Evolutionary conservation across 805 yeast genomes (phyloP).

Genomic region (Candida palmyrensis): DNA sequence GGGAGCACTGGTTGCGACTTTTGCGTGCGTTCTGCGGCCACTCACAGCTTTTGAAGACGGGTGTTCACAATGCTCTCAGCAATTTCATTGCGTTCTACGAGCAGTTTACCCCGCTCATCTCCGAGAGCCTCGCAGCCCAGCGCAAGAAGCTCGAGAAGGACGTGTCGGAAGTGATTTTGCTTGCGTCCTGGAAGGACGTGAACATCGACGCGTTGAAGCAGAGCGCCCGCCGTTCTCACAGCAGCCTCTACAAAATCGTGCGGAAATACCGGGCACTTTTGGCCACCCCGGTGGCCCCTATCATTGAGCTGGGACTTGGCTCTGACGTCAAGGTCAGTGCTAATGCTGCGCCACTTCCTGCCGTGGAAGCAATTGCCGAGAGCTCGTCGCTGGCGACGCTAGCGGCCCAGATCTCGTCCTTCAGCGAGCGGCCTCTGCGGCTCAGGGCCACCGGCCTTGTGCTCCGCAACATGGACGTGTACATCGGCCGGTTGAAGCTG

Average conservation of each 20-base stretch:
- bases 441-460: slow-evolving; percentile 48
- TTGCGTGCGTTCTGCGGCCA: slow-evolving; percentile 63
- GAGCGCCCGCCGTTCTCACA: slow-evolving; percentile 87
- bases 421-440: slow-evolving; percentile 55
- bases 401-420: slow-evolving; percentile 35
- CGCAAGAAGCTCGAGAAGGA: slow-evolving; percentile 68
- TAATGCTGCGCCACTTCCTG: slow-evolving; percentile 7
- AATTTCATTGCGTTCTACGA: slow-evolving; percentile 61
- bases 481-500: slow-evolving; percentile 27
- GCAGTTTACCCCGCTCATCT: slow-evolving; percentile 56
- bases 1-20: slow-evolving; percentile 49
- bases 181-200: slow-evolving; percentile 97
- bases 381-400: slow-evolving; percentile 6
- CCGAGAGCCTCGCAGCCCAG: slow-evolving; percentile 36
- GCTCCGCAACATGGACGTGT: slow-evolving; percentile 50
- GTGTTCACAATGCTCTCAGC: slow-evolving; percentile 36
- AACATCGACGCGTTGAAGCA: slow-evolving; percentile 91
- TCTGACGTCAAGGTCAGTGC: slow-evolving; percentile 7
- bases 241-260: slow-evolving; percentile 73
- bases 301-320: slow-evolving; percentile 57
- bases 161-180: slow-evolving; percentile 72
- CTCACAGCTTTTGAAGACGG: slow-evolving; percentile 23
- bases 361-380: slow-evolving; percentile 6
- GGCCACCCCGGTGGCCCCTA: slow-evolving; percentile 41
- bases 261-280: slow-evolving; percentile 72